phyloP scores from a whole-genome alignment of 768 basidiomycete genomes.

The Mrakia frigida region DNA sequence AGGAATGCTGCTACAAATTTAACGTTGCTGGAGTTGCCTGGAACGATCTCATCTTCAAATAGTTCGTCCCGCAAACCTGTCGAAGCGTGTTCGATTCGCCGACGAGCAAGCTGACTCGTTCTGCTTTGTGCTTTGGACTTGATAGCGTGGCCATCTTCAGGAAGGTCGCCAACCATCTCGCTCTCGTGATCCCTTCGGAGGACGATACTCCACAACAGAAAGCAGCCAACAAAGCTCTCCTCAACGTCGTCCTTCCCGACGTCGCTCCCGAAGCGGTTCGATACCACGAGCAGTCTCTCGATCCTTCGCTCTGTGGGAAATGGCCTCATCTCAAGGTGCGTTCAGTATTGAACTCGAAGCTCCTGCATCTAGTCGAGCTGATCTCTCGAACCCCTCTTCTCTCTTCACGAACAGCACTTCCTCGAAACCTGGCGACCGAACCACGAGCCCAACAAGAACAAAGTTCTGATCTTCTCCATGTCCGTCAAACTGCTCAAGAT shows the following conservation, averaged over 20 bases:
- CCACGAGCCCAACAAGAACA: constrained; percentile 11
- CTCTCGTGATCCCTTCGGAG: constrained; percentile 20
- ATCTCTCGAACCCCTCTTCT: neutral
- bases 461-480: constrained; percentile 85
- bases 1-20: neutral
- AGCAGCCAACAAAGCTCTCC: neutral
- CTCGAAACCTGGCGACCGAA: constrained; percentile 15
- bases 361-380: neutral
- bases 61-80: constrained; percentile 31
- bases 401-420: neutral
- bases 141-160: constrained; percentile 1
- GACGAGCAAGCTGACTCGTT: neutral
- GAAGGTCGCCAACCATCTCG: constrained; percentile 23
- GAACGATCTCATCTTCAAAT: constrained; percentile 54
- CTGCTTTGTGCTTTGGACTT: neutral
- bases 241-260: neutral
- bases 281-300: neutral
- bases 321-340: constrained; percentile 3
- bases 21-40: constrained; percentile 41
- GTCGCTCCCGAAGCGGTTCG: neutral
- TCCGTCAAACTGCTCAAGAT: constrained; percentile 84
- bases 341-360: too few relatives aligned
- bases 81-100: neutral
- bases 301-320: constrained; percentile 6
- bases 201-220: constrained; percentile 14